Evolutionary conservation across 1,284 basidiomycete species (phyloP).

Genomic region (Coniophora puteana): DNA sequence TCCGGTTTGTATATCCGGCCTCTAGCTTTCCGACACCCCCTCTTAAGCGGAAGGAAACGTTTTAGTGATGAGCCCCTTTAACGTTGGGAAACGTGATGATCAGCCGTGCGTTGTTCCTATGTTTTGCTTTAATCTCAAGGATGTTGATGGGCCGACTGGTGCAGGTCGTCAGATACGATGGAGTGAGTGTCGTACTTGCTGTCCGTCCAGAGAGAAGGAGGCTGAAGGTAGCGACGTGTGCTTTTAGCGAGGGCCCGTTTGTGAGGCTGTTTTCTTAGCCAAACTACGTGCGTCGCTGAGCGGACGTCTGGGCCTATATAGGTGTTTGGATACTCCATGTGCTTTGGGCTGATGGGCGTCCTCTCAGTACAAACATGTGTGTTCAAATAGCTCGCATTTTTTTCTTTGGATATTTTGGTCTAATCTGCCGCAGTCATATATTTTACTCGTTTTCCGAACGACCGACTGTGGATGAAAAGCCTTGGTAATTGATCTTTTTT

Average conservation of each 20-base stretch:
- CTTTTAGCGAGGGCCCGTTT: constrained; percentile 10
- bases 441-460: constrained; percentile 11
- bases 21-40: too few relatives aligned
- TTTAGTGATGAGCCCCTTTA: too few relatives aligned
- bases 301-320: background rate
- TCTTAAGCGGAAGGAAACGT: too few relatives aligned
- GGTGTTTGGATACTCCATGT: constrained; percentile 13
- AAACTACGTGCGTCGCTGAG: background rate
- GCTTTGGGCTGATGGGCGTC: constrained; percentile 12
- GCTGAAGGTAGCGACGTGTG: background rate
- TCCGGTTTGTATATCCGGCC: too few relatives aligned
- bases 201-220: background rate
- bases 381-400: background rate
- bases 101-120: background rate
- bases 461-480: constrained; percentile 5
- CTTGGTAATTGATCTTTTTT: constrained; percentile 1
- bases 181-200: constrained; percentile 6
- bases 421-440: constrained; percentile 9
- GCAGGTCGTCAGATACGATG: constrained; percentile 2
- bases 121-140: background rate
- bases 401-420: background rate
- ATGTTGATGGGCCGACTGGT: background rate
- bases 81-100: too few relatives aligned
- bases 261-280: constrained; percentile 1
- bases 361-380: constrained; percentile 12